These are phyloP conservation scores for Bruguiera parviflora DNA, from an alignment of 345 rosid species.

Conservation along the genomic window DNA sequence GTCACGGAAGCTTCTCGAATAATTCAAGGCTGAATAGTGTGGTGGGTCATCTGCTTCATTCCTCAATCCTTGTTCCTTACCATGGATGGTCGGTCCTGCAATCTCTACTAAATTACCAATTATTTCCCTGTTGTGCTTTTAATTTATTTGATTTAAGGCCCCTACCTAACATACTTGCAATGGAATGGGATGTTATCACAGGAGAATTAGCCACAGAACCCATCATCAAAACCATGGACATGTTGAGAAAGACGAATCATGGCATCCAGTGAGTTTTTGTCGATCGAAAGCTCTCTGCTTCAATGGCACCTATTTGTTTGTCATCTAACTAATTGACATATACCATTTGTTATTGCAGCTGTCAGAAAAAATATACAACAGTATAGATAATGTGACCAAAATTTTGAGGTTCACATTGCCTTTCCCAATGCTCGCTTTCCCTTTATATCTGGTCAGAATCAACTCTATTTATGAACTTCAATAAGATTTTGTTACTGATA, in stretches of 20 bases:
- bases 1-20: constrained; percentile 90
- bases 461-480: not conserved
- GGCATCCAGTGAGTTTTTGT: constrained; percentile 64
- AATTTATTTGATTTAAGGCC: not conserved
- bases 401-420: constrained; percentile 74
- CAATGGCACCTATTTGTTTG: not conserved
- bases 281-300: not conserved
- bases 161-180: not conserved
- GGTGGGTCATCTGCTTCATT: constrained; percentile 82
- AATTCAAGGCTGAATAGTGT: constrained; percentile 65
- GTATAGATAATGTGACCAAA: constrained; percentile 43
- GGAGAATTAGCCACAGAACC: constrained; percentile 97
- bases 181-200: constrained; percentile 13
- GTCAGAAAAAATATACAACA: constrained; percentile 64
- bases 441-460: constrained; percentile 73
- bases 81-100: constrained; percentile 75
- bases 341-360: constrained; percentile 39
- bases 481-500: not conserved
- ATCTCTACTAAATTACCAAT: not conserved
- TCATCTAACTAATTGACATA: not conserved
- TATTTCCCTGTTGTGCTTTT: not conserved
- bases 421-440: constrained; percentile 88
- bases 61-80: constrained; percentile 87
- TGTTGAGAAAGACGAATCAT: constrained; percentile 92
- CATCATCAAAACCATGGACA: constrained; percentile 97